Evolutionary conservation across 1,284 basidiomycete species (phyloP).

Genomic region (Trichosporon sp.): DNA sequence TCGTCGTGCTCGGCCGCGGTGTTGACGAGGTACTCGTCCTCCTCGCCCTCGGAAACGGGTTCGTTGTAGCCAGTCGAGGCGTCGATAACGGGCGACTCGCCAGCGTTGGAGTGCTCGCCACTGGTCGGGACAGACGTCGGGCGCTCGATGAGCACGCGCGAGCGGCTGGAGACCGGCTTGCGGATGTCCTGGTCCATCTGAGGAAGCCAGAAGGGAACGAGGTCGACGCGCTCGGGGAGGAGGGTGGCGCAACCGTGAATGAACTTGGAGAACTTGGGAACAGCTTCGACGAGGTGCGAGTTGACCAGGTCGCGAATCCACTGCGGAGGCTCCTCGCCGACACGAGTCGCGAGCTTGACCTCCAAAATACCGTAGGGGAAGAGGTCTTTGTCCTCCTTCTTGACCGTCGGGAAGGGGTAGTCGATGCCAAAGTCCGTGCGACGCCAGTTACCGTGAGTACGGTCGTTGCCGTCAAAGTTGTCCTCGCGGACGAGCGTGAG

Average conservation of each 20-base stretch:
- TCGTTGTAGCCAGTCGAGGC: constrained; percentile 66
- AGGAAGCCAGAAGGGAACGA: constrained; percentile 95
- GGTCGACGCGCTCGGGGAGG: constrained; percentile 87
- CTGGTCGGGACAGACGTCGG: constrained; percentile 59
- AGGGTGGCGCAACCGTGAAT: constrained; percentile 96
- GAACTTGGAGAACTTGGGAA: constrained; percentile 84
- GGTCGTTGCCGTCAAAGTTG: constrained; percentile 84
- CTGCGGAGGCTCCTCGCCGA: constrained; percentile 91
- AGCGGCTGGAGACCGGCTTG: constrained; percentile 77
- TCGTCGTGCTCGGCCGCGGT: constrained; percentile 66
- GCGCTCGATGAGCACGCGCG: constrained; percentile 69
- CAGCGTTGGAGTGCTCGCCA: constrained; percentile 55
- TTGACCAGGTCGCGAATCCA: constrained; percentile 96
- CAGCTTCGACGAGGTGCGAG: constrained; percentile 89
- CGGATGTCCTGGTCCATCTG: constrained; percentile 90
- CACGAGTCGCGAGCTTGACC: constrained; percentile 95
- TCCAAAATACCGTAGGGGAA: constrained; percentile 95
- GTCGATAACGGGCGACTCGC: constrained; percentile 40
- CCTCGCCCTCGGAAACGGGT: constrained; percentile 81
- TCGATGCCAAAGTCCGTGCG: constrained; percentile 92
- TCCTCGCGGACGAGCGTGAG: constrained; percentile 93
- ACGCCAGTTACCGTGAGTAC: constrained; percentile 88
- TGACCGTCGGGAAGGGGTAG: constrained; percentile 80
- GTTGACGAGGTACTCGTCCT: constrained; percentile 71
- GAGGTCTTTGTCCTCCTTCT: constrained; percentile 79